A percentile compares a stretch with the other conserved stretches of the same genome.
phyloP scores from a whole-genome alignment of 352 stramenopile species.

The Phytopythium oedochilum region DNA sequence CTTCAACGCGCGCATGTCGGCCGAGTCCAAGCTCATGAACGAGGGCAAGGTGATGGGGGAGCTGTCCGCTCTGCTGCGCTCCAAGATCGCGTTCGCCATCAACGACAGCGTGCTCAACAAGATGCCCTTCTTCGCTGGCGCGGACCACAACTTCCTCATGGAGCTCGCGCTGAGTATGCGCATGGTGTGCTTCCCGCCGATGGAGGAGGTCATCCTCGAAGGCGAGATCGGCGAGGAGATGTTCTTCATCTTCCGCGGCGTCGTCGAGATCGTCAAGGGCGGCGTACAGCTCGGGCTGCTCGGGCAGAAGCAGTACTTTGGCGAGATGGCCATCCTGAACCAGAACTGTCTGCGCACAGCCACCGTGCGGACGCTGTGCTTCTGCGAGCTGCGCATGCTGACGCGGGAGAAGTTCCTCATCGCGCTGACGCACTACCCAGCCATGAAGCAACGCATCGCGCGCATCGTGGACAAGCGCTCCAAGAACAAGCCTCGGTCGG shows the following conservation, averaged over 20 bases:
- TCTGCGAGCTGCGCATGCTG: constrained; percentile 79
- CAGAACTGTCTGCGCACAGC: constrained; percentile 65
- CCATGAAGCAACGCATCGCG: constrained; percentile 76
- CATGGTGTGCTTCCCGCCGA: constrained; percentile 75
- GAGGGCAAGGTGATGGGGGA: constrained; percentile 70
- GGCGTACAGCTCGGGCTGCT: constrained; percentile 60
- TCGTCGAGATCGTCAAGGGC: constrained; percentile 63
- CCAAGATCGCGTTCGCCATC: constrained; percentile 77
- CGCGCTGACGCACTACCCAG: constrained; percentile 60
- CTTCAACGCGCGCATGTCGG: constrained; percentile 68
- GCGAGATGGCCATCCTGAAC: constrained; percentile 80
- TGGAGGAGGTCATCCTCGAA: constrained; percentile 78
- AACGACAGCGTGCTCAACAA: constrained; percentile 81
- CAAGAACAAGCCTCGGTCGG: constrained; percentile 28
- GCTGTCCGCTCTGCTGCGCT: constrained; percentile 63
- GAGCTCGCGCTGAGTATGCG: constrained; percentile 78
- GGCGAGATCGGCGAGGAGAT: constrained; percentile 81
- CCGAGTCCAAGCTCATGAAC: constrained; percentile 65
- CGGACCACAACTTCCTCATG: constrained; percentile 81
- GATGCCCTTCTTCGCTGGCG: constrained; percentile 75
- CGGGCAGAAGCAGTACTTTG: constrained; percentile 81
- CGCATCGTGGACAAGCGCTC: constrained; percentile 67
- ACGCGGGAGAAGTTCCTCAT: constrained; percentile 77
- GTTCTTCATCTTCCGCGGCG: constrained; percentile 83
- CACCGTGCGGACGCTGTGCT: constrained; percentile 71